phyloP scores from a whole-genome alignment of 768 basidiomycete genomes.

The Kwoniella dendrophila region DNA sequence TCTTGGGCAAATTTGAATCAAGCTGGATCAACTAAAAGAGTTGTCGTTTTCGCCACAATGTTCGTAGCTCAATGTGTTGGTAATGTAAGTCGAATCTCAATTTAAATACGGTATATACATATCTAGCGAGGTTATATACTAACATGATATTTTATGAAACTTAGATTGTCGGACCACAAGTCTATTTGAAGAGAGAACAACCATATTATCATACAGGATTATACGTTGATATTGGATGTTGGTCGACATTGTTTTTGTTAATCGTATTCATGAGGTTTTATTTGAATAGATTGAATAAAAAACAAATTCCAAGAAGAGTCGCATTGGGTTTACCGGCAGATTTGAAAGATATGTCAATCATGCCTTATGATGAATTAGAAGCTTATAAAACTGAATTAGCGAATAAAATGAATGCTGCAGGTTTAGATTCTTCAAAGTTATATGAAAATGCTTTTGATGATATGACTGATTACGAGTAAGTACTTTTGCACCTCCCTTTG shows the following conservation, averaged over 20 bases:
- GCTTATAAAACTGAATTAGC: slow-evolving; percentile 45
- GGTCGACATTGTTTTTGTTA: slow-evolving; percentile 37
- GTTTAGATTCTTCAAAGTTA: slow-evolving; percentile 27
- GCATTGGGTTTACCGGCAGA: slow-evolving; percentile 43
- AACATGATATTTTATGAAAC: no score
- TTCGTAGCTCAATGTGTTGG: slow-evolving; percentile 35
- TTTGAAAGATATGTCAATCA: slow-evolving; percentile 50
- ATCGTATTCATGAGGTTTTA: slow-evolving; percentile 46
- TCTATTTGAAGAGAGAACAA: slow-evolving; percentile 43
- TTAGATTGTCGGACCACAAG: slow-evolving; percentile 31
- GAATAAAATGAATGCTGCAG: slow-evolving; percentile 19
- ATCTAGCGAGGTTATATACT: no score
- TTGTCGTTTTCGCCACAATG: slow-evolving; percentile 40
- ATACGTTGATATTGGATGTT: slow-evolving; percentile 51
- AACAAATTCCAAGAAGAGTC: slow-evolving; percentile 39
- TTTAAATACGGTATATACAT: background rate
- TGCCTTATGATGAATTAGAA: slow-evolving; percentile 41
- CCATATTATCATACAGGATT: slow-evolving; percentile 50
- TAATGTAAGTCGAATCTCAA: slow-evolving; percentile 24
- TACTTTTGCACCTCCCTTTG: background rate
- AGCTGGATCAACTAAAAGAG: slow-evolving; percentile 47
- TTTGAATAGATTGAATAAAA: slow-evolving; percentile 40
- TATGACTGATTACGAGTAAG: slow-evolving; percentile 44
- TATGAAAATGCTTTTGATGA: slow-evolving; percentile 46
- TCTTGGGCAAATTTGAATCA: slow-evolving; percentile 50